Evolutionary conservation across 305 asterid genomes (phyloP), one percentile per base, ranked within the genome.

Genomic region (Solanum hybrid): DNA sequence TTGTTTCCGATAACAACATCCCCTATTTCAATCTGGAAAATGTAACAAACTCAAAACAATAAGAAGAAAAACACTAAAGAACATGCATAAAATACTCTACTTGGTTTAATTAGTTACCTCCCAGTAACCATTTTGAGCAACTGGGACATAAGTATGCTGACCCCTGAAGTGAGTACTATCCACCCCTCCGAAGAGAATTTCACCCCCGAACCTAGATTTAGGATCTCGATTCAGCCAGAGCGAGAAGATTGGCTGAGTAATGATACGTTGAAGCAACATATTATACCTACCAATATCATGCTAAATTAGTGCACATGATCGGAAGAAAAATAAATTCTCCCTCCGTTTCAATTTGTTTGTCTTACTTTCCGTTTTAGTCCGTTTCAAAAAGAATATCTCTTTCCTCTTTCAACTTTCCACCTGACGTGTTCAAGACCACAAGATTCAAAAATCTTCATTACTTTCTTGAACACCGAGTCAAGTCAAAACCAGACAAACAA

Each of bases 121-220:
- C 93, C 94, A 91, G 87, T 90, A 91, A 68, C 94, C 94, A 8
- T 77, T 87, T 79, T 79, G 89, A 29, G 93, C 87, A 15, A 92
- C 80, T 2, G 93, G 93, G n/a, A 90, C 90, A 79, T 31, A 90
- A 26, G 90, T 91, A 73, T 90, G 92, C 24, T 89, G 88, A 26
- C 94, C 94, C 72, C 79, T 92, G 87, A 91, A 92, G 83, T 89
- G 94, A 8, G 86, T 57, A 39, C 65, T 70, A 41, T 92, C 93
- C 33, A 91, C 85, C 29, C 93, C 92, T 73, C 94, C 94, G 75
- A 92, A 92, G 27, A 92, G 77, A 87, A 92, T 87, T 75, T 91
- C 92, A 29, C 93, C 94, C 38, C 94, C 91, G 6, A 38, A 2
- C 45, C 86, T 32, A 7, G 89, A 70, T 73, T 76, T 78, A 9